Base-by-base conservation (phyloP, 768 basidiomycete genomes). In the Coprinellus aureogranulatus region DNA sequence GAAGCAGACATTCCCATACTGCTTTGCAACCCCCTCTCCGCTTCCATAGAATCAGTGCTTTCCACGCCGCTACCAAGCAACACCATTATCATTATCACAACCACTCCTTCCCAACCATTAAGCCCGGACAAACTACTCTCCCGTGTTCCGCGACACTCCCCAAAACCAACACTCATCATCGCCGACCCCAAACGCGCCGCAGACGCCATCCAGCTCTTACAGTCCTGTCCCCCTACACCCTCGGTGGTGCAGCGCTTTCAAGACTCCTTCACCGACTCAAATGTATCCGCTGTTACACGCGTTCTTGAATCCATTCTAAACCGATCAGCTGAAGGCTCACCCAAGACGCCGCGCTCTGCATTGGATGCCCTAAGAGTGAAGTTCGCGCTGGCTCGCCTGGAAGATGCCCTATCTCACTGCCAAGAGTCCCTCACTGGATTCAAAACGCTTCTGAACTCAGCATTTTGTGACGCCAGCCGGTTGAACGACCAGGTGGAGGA, bases 1-100 rank as follows among this genome's bases (percentile, higher is more conserved):
- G 70, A 71, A 59, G 84, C 85, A 8, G 87, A 90, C 63, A 72
- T 89, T 37, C 78, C 86, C n/a, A 68, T 92, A 59, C 61, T 90
- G 18, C 73, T 89, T 16, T 80, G 74, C 65, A 88, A 89, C 86
- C 88, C 5, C 57, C 73, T 81, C 8, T 67, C 86, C 22, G 62
- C 76, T 1, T 65, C 73, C 22, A 50, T 63, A 23, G 10, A 54
- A 39, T 23, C 23, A 31, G 66, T 86, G 9, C 62, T 71, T 25
- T 59, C 60, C 28, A 55, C 68, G 1, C 65, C 62, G 18, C 47
- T 73, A 4, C 75, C 81, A 49, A 71, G 75, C 6, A 81, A 79
- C 52, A 73, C 76, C 3, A 73, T 85, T 58, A 68, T 85, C 14
- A 65, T 83, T n/a, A 64, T 50, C 54, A 58, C 40, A 53, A 53